phyloP scores from a whole-genome alignment of 108 stramenopile genomes.

The Pelagomonas calceolata region DNA sequence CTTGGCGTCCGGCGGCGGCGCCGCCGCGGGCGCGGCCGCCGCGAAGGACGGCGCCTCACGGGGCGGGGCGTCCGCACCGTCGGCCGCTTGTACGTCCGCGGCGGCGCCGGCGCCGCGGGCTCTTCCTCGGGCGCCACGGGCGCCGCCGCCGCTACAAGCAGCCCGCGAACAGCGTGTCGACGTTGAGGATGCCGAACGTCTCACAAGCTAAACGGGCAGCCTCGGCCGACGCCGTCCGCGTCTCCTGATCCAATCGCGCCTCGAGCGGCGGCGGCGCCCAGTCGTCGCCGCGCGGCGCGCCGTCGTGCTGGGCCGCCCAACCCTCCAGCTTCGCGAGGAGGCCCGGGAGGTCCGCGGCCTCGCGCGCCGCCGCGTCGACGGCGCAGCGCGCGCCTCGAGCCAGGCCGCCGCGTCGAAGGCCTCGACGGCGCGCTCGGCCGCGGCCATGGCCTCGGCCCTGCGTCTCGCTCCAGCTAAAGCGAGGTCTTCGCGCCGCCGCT shows the following conservation, averaged over 20 bases:
- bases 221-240: not conserved
- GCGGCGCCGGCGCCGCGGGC: not conserved
- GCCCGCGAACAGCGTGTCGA: not conserved
- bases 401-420: not conserved
- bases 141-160: not conserved
- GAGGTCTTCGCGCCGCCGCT: no score
- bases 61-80: not conserved
- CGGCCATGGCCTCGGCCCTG: no score
- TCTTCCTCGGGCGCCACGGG: not conserved
- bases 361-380: not conserved
- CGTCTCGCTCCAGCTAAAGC: no score
- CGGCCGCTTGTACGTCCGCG: not conserved
- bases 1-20: not conserved
- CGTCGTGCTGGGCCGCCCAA: not conserved
- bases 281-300: not conserved
- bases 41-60: not conserved
- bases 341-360: not conserved
- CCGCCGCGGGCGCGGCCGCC: not conserved
- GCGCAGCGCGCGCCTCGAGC: not conserved
- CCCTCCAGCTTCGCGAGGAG: not conserved
- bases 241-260: not conserved
- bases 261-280: not conserved
- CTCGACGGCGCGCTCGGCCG: not conserved
- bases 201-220: not conserved
- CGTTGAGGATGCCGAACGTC: not conserved